A percentile compares a stretch with the other conserved stretches of the same genome.
phyloP scores from a whole-genome alignment of 495 filamentous ascomycete genomes.

The Aspergillus bridgeri region DNA sequence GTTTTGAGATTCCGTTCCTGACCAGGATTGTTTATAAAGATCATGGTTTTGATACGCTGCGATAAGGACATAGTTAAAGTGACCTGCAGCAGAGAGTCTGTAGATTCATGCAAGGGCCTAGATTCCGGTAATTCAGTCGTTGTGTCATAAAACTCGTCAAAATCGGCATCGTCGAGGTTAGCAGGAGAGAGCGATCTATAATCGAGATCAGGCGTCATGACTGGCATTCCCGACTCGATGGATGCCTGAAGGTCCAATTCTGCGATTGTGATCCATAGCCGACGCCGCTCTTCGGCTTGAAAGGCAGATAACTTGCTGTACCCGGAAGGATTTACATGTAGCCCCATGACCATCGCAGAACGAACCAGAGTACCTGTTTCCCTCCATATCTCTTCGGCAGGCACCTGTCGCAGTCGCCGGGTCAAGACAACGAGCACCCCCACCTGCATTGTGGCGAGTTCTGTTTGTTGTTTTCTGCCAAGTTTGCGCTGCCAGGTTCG shows the following conservation, averaged over 20 bases:
- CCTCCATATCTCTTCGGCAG: constrained; percentile 50
- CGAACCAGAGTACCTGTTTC: constrained; percentile 52
- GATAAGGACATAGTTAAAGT: constrained; percentile 17
- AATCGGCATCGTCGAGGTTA: constrained; percentile 43
- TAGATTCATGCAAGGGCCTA: constrained; percentile 16
- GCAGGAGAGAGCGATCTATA: constrained; percentile 18
- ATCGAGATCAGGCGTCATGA: constrained; percentile 28
- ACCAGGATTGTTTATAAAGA: constrained; percentile 4
- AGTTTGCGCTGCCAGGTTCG: constrained; percentile 33
- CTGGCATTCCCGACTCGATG: constrained; percentile 36
- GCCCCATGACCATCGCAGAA: constrained; percentile 56
- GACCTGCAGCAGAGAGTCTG: constrained; percentile 25
- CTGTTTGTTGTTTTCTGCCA: constrained; percentile 41
- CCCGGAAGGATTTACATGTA: constrained; percentile 51
- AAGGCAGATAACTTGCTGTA: constrained; percentile 24
- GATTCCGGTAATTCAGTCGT: constrained; percentile 30
- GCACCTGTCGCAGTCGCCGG: constrained; percentile 41
- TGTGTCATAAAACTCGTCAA: constrained; percentile 41
- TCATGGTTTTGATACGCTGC: constrained; percentile 18
- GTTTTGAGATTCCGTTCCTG: constrained; percentile 9
- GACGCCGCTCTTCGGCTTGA: constrained; percentile 34
- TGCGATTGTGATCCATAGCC: constrained; percentile 44
- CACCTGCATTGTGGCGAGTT: constrained; percentile 21
- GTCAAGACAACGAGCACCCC: constrained; percentile 39
- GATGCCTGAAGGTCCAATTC: constrained; percentile 43